Evolutionary conservation across 208 protist genomes (phyloP).

Genomic region (Wallacemonas rigidus): DNA sequence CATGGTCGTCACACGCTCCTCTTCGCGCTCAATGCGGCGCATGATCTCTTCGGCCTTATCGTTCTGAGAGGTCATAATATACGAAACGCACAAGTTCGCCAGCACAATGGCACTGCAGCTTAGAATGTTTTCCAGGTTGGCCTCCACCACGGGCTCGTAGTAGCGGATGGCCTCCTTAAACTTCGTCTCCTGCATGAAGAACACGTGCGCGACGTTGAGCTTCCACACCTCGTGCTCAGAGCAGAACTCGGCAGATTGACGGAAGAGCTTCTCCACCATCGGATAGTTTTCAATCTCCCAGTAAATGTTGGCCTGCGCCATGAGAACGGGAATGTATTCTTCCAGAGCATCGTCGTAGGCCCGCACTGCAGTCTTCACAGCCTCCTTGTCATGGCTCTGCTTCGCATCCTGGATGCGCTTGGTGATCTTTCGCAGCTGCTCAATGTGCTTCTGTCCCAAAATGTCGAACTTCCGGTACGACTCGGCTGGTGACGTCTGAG

Average conservation of each 20-base stretch:
- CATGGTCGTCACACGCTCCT: constrained; percentile 87
- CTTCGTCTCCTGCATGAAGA: constrained; percentile 98
- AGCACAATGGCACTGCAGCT: constrained; percentile 96
- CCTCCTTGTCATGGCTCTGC: constrained; percentile 84
- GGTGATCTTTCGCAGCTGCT: constrained; percentile 93
- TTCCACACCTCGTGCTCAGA: constrained; percentile 97
- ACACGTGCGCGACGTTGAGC: constrained; percentile 97
- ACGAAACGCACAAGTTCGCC: constrained; percentile 97
- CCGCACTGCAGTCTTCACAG: constrained; percentile 77
- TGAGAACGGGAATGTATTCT: constrained; percentile 96
- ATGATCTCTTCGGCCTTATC: constrained; percentile 97
- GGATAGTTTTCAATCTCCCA: constrained; percentile 98
- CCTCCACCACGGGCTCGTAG: constrained; percentile 96
- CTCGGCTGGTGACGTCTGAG: constrained; percentile 95
- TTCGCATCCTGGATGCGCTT: constrained; percentile 96
- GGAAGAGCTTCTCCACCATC: constrained; percentile 95
- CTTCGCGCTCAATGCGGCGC: constrained; percentile 95
- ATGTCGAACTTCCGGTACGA: constrained; percentile 97
- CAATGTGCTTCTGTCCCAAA: constrained; percentile 93
- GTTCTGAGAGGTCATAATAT: constrained; percentile 97
- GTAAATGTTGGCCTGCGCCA: constrained; percentile 97
- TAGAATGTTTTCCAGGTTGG: constrained; percentile 92
- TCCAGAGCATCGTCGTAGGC: constrained; percentile 95
- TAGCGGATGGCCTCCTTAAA: constrained; percentile 96
- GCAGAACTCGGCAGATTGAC: constrained; percentile 96